Conservation (phyloP, 495 filamentous ascomycete species). For the Penicillium odoratum region DNA sequence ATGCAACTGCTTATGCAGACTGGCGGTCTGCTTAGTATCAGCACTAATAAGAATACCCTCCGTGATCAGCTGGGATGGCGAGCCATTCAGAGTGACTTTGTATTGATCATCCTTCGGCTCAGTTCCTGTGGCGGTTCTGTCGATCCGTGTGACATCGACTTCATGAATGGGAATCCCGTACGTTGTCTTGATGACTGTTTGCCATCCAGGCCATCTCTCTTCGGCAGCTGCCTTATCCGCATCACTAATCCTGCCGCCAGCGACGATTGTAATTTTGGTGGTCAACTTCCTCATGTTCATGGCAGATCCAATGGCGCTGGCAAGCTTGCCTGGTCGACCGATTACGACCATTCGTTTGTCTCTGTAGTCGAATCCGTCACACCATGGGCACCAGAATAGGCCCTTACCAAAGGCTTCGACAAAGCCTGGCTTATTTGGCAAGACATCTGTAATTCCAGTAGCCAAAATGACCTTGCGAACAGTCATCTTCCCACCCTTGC, state of each 20-base stretch:
- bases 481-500: constrained; percentile 7
- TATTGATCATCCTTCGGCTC: constrained; percentile 14
- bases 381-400: constrained; percentile 54
- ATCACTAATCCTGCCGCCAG: constrained; percentile 55
- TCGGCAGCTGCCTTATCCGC: constrained; percentile 9
- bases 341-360: constrained; percentile 39
- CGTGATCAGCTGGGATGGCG: constrained; percentile 1
- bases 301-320: constrained; percentile 29
- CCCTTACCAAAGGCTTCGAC: constrained; percentile 46
- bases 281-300: constrained; percentile 45
- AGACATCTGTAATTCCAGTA: constrained; percentile 45
- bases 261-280: constrained; percentile 42
- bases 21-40: constrained; percentile 31
- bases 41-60: constrained; percentile 11
- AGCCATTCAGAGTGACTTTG: constrained; percentile 3
- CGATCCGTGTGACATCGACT: constrained; percentile 8
- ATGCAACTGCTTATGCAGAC: constrained; percentile 17
- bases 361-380: constrained; percentile 49
- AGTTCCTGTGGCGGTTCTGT: constrained; percentile 3
- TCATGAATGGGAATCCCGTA: constrained; percentile 9
- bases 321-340: constrained; percentile 21
- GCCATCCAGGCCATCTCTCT: constrained; percentile 15
- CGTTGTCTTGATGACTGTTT: constrained; percentile 6
- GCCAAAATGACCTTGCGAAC: constrained; percentile 41
- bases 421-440: constrained; percentile 42